Evolutionary conservation across 1,284 basidiomycete species (phyloP).

Genomic region (Pterulicium gracile): DNA sequence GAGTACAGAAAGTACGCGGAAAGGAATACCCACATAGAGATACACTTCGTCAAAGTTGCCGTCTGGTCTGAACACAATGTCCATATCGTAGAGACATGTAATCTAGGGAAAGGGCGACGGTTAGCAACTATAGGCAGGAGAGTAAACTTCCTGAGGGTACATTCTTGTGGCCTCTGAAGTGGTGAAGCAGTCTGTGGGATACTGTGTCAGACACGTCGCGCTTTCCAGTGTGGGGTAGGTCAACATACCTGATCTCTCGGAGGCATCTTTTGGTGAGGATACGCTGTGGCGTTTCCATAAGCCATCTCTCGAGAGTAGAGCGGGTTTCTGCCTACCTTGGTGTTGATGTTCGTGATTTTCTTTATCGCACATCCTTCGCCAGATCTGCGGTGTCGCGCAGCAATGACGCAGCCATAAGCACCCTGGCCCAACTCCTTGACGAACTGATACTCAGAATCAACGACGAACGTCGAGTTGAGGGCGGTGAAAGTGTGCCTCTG

Average conservation of each 20-base stretch:
- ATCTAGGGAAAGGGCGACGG: constrained; percentile 38
- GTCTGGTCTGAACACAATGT: constrained; percentile 82
- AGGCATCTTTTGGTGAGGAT: constrained; percentile 93
- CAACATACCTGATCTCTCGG: constrained; percentile 77
- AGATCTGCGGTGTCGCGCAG: constrained; percentile 74
- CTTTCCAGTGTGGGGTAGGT: background rate
- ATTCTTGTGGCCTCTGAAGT: constrained; percentile 96
- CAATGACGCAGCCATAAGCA: constrained; percentile 87
- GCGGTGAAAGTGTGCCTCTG: constrained; percentile 69
- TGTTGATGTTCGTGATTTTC: constrained; percentile 97
- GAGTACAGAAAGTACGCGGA: constrained; percentile 1
- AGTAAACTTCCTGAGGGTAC: constrained; percentile 27
- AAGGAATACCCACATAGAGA: constrained; percentile 58
- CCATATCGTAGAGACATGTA: constrained; percentile 93
- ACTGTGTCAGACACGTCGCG: constrained; percentile 5
- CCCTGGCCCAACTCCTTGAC: constrained; percentile 95
- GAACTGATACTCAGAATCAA: constrained; percentile 87
- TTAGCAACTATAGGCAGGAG: constrained; percentile 3
- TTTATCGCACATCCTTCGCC: constrained; percentile 92
- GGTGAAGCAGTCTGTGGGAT: constrained; percentile 66
- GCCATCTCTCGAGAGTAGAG: constrained; percentile 5
- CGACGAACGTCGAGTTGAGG: constrained; percentile 75
- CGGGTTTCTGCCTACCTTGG: constrained; percentile 51
- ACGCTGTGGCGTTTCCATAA: constrained; percentile 35
- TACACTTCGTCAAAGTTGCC: constrained; percentile 95